Evolutionary conservation across 805 yeast species (phyloP).

Genomic region (Teunomyces kruisii): DNA sequence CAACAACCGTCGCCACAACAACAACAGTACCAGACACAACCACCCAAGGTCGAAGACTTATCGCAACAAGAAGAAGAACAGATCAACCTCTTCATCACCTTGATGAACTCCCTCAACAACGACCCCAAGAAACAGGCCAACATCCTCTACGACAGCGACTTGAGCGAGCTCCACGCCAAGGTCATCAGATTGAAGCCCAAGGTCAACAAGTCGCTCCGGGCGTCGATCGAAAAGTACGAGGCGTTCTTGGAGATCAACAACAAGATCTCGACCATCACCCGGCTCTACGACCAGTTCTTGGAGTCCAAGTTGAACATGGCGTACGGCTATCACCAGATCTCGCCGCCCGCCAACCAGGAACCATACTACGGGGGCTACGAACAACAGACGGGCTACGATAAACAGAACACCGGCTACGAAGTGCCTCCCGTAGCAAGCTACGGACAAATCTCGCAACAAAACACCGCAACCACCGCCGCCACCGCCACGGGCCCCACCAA

Average conservation of each 20-base stretch:
- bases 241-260: constrained; percentile 68
- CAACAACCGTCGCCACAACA: too few species aligned
- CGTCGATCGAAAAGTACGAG: constrained; percentile 62
- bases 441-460: background rate
- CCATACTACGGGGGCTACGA: background rate
- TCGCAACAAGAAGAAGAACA: constrained; percentile 67
- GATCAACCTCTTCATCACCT: constrained; percentile 65
- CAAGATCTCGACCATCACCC: constrained; percentile 71
- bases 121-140: constrained; percentile 42
- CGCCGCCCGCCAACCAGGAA: background rate
- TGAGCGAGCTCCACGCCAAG: constrained; percentile 58
- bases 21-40: background rate
- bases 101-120: constrained; percentile 53
- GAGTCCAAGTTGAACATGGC: constrained; percentile 49
- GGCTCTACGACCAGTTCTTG: constrained; percentile 72
- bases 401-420: constrained; percentile 3
- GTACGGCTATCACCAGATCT: constrained; percentile 27
- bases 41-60: constrained; percentile 32
- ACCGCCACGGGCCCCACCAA: too few species aligned
- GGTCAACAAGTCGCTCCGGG: constrained; percentile 57
- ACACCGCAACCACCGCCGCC: too few species aligned
- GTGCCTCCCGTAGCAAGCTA: background rate
- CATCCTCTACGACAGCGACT: constrained; percentile 46
- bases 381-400: background rate
- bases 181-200: constrained; percentile 68